Conservation (phyloP, 2,329 filamentous ascomycete species). For the Fusarium xyrophilum region DNA sequence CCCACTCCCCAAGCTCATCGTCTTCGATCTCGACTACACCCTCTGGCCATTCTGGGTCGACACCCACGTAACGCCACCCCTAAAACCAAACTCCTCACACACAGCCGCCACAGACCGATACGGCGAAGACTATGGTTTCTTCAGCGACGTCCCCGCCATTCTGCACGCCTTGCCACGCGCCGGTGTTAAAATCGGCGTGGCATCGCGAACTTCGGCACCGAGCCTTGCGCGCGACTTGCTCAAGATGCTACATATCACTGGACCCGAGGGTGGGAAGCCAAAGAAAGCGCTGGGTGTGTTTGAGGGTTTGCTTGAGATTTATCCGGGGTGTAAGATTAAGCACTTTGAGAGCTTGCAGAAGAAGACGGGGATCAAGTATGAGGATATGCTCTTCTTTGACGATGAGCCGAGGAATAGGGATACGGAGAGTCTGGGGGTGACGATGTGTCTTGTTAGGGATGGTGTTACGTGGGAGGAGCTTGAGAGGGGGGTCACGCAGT, state of each 20-base stretch:
- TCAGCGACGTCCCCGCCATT: constrained; percentile 71
- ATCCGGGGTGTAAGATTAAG: constrained; percentile 80
- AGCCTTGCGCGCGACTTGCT: constrained; percentile 83
- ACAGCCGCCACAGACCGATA: constrained; percentile 58
- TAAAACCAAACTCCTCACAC: constrained; percentile 58
- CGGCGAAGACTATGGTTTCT: constrained; percentile 75
- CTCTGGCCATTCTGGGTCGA: constrained; percentile 99
- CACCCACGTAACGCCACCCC: constrained; percentile 81
- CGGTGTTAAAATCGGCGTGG: constrained; percentile 69
- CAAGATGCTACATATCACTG: constrained; percentile 67
- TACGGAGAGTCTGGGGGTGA: constrained; percentile 78
- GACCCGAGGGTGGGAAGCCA: constrained; percentile 34
- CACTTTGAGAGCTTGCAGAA: constrained; percentile 80
- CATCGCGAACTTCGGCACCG: constrained; percentile 81
- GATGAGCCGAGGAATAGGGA: constrained; percentile 88
- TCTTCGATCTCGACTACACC: constrained; percentile 97
- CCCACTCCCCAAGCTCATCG: constrained; percentile 81
- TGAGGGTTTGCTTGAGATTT: constrained; percentile 68
- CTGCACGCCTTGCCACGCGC: constrained; percentile 63
- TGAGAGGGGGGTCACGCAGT: constrained; percentile 79
- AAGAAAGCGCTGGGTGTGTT: constrained; percentile 65
- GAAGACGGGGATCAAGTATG: constrained; percentile 72
- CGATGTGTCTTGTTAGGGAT: constrained; percentile 82
- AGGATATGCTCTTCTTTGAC: constrained; percentile 95
- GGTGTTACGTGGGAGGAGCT: constrained; percentile 80